Conservation (phyloP, 2,329 filamentous ascomycete species). For the Colletotrichum sp. region DNA sequence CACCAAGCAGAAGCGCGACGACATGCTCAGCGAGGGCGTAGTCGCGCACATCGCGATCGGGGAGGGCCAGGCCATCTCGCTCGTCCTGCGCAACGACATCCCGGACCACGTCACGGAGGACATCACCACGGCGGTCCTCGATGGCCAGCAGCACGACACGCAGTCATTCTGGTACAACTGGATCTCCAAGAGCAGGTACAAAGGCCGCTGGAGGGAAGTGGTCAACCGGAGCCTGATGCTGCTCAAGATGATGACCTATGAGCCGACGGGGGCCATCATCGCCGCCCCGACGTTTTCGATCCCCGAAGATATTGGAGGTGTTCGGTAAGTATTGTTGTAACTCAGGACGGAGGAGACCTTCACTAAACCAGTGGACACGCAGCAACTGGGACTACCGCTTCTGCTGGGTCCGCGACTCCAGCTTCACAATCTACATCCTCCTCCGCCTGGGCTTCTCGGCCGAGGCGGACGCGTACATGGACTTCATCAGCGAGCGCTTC, state of each 20-base stretch:
- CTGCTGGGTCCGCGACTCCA: conserved; percentile 79
- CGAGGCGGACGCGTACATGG: conserved; percentile 80
- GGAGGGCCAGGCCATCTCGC: conserved; percentile 73
- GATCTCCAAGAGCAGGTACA: conserved; percentile 73
- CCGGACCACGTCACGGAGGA: conserved; percentile 60
- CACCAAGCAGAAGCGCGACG: conserved; percentile 53
- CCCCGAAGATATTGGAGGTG: conserved; percentile 74
- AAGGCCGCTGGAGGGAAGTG: conserved; percentile 74
- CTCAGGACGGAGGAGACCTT: accelerated
- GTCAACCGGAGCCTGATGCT: conserved; percentile 75
- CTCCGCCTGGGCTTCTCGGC: conserved; percentile 76
- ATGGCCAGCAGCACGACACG: conserved; percentile 70
- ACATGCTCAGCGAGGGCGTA: conserved; percentile 66
- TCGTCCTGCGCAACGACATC: conserved; percentile 69
- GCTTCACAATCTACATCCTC: conserved; percentile 79
- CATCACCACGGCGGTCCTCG: conserved; percentile 63
- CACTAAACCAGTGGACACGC: neutral
- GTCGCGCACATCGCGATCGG: conserved; percentile 62
- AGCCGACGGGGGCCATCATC: conserved; percentile 79
- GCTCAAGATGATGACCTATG: conserved; percentile 77
- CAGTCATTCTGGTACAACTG: conserved; percentile 76
- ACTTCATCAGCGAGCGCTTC: conserved; percentile 77
- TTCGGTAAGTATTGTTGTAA: conserved; percentile 35
- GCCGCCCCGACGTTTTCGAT: conserved; percentile 80
- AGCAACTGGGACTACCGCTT: conserved; percentile 78